phyloP scores from a whole-genome alignment of 257 asterid species.

The Solanum lignicaule region DNA sequence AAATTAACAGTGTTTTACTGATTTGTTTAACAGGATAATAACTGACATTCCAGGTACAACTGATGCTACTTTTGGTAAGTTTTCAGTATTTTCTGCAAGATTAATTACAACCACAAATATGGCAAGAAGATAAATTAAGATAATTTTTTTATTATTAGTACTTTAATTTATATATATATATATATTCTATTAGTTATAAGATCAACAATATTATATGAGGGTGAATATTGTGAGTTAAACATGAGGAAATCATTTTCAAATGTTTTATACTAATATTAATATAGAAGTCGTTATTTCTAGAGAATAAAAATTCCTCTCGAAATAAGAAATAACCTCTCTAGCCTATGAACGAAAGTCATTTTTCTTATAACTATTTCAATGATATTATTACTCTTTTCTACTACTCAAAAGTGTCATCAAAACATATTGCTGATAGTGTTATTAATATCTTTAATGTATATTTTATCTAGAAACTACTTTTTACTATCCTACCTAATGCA shows the following conservation, averaged over 20 bases:
- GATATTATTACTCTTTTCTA: background rate
- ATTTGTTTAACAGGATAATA: slow-evolving; percentile 31
- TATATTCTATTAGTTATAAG: background rate
- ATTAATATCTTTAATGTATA: too few species aligned
- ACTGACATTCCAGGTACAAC: slow-evolving; percentile 94
- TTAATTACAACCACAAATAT: background rate
- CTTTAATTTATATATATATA: background rate
- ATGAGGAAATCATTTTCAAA: background rate
- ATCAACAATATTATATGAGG: background rate
- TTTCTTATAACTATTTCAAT: background rate
- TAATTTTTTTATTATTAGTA: background rate
- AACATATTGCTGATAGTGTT: background rate
- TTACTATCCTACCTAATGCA: background rate
- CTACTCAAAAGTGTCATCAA: background rate
- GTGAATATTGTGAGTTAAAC: background rate
- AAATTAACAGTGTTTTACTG: background rate
- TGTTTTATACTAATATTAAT: background rate
- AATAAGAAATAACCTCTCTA: background rate
- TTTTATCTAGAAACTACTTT: background rate
- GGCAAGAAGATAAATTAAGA: background rate
- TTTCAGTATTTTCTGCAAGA: background rate
- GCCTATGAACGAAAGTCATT: background rate
- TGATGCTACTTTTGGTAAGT: slow-evolving; percentile 73
- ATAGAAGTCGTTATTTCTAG: background rate
- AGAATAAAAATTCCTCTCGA: background rate